phyloP scores from a whole-genome alignment of 83 land plant species.

The Diphasiastrum complanatum region DNA sequence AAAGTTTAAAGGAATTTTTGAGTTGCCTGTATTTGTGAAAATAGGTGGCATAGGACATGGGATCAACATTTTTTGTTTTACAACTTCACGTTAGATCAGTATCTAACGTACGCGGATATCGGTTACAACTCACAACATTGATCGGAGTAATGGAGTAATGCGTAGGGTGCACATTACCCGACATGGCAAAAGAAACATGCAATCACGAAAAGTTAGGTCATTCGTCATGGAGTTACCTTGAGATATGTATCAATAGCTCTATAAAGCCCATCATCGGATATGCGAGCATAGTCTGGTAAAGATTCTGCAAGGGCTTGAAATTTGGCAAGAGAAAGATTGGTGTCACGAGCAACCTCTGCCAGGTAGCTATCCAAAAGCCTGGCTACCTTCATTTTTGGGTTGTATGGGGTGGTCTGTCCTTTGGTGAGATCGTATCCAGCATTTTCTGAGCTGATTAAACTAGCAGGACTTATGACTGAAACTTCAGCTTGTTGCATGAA shows the following conservation, averaged over 20 bases:
- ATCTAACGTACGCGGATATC: not conserved
- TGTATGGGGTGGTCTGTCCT: constrained; percentile 24
- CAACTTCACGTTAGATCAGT: no score
- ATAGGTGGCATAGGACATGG: no score
- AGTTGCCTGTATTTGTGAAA: not conserved
- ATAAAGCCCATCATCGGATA: constrained; percentile 77
- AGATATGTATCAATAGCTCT: constrained; percentile 79
- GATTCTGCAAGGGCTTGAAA: constrained; percentile 79
- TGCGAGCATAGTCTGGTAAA: constrained; percentile 68
- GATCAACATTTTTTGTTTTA: no score
- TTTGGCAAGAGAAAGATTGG: constrained; percentile 57
- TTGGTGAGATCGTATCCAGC: constrained; percentile 41
- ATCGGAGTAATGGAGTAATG: not conserved
- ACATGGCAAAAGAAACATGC: not conserved
- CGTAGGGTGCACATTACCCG: not conserved
- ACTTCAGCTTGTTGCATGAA: constrained; percentile 11
- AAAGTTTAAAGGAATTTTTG: not conserved
- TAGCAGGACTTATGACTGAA: constrained; percentile 27
- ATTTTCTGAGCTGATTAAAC: constrained; percentile 55
- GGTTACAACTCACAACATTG: not conserved
- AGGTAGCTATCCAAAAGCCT: constrained; percentile 69
- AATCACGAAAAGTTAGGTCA: not conserved
- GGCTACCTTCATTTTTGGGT: constrained; percentile 58
- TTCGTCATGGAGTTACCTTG: constrained; percentile 41
- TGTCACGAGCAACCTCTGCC: constrained; percentile 64